phyloP scores from a whole-genome alignment of 2,329 filamentous ascomycete species.

The Fusarium ramigenum region DNA sequence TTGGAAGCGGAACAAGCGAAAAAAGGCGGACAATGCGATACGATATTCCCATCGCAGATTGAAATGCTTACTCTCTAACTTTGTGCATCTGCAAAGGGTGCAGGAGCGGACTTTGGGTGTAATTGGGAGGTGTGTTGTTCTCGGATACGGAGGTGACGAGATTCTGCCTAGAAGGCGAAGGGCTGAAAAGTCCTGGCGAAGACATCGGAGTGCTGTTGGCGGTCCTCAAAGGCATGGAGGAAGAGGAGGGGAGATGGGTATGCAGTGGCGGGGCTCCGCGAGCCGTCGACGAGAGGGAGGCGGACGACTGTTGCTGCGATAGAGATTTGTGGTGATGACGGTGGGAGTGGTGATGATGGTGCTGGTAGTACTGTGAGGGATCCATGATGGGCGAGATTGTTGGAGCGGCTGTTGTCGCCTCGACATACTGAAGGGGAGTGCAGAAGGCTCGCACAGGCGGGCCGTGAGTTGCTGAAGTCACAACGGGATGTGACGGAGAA shows the following conservation, averaged over 20 bases:
- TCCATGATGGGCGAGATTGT: conserved; percentile 42
- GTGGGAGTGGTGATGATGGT: conserved; percentile 35
- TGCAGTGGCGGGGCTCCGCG: conserved; percentile 41
- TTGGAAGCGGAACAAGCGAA: conserved; percentile 1
- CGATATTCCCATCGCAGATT: not conserved
- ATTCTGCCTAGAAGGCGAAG: conserved; percentile 55
- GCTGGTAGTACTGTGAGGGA: conserved; percentile 41
- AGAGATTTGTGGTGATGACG: conserved; percentile 43
- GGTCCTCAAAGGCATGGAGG: conserved; percentile 57
- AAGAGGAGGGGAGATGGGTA: conserved; percentile 48
- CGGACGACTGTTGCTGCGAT: conserved; percentile 44
- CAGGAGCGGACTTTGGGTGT: conserved; percentile 67
- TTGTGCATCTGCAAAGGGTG: conserved; percentile 77
- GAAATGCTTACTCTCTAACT: conserved; percentile 75
- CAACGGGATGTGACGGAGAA: conserved; percentile 34
- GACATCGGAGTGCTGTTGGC: conserved; percentile 67
- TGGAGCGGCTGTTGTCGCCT: conserved; percentile 36
- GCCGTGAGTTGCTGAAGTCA: conserved; percentile 36
- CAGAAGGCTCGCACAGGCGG: conserved; percentile 39
- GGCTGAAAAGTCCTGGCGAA: conserved; percentile 70
- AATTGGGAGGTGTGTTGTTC: conserved; percentile 60
- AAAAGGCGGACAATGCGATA: not conserved
- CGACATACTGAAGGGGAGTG: conserved; percentile 41
- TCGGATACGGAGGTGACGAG: conserved; percentile 60
- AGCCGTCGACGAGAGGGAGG: conserved; percentile 42